These are phyloP conservation scores for Penicillium chermesinum DNA, from an alignment of 495 filamentous ascomycete genomes.

Conservation along the genomic window DNA sequence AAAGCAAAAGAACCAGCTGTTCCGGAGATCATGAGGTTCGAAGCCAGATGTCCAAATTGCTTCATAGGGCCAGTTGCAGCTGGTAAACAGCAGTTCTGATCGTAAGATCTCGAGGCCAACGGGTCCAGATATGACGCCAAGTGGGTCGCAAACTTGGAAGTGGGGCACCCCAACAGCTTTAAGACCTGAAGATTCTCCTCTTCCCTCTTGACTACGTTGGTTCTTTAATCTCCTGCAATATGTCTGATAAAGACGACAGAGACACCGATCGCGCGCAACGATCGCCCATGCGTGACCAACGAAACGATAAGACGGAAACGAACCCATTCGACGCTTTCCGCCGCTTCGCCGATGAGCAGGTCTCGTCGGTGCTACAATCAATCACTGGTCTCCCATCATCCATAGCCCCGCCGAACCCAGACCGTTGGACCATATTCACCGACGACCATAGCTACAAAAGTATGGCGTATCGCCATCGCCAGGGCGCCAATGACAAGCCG, in stretches of 20 bases:
- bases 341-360: constrained; percentile 54
- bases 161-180: constrained; percentile 28
- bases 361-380: constrained; percentile 50
- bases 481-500: constrained; percentile 7
- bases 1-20: too few species aligned
- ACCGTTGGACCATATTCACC: constrained; percentile 34
- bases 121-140: neutral
- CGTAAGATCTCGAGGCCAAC: too few species aligned
- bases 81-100: too few species aligned
- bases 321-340: constrained; percentile 60
- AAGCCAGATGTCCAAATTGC: too few species aligned
- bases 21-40: too few species aligned
- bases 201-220: neutral
- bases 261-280: constrained; percentile 12
- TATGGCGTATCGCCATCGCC: constrained; percentile 16
- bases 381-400: constrained; percentile 45
- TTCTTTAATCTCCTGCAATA: neutral
- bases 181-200: constrained; percentile 1
- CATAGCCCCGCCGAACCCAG: constrained; percentile 23
- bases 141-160: constrained; percentile 17
- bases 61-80: too few species aligned
- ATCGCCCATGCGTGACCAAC: neutral
- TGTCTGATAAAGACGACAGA: constrained; percentile 16
- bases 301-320: constrained; percentile 14
- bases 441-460: constrained; percentile 27